phyloP scores from a whole-genome alignment of 495 filamentous ascomycete species.

The Staphylotrichum longicolle region DNA sequence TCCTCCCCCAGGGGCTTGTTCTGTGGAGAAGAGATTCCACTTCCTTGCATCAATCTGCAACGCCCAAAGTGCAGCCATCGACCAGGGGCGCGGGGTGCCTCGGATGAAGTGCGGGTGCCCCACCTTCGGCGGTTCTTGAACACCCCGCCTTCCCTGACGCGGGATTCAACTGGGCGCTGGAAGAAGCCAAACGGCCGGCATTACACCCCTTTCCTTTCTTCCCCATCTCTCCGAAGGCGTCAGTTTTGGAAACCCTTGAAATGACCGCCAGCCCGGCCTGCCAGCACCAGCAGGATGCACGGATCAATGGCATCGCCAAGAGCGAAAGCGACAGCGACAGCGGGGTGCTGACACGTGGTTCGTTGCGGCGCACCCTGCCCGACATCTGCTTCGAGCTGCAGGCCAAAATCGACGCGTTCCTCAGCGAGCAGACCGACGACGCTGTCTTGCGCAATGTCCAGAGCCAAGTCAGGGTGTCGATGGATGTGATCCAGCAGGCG shows the following conservation, averaged over 20 bases:
- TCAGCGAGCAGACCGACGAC: constrained; percentile 54
- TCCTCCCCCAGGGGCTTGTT: too few species aligned
- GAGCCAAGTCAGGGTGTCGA: constrained; percentile 64
- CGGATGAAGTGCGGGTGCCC: too few species aligned
- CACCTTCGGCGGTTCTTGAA: too few species aligned
- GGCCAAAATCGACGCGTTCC: constrained; percentile 63
- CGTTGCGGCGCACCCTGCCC: constrained; percentile 23
- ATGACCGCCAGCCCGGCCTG: constrained; percentile 4
- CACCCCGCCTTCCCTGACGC: too few species aligned
- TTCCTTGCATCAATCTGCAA: too few species aligned
- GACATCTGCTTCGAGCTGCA: constrained; percentile 50
- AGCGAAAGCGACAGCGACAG: background rate
- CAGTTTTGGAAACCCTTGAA: background rate
- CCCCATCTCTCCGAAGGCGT: too few species aligned
- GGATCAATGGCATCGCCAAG: constrained; percentile 14
- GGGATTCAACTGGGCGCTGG: too few species aligned
- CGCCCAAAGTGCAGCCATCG: too few species aligned
- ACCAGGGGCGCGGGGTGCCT: too few species aligned
- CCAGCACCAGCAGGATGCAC: constrained; percentile 2
- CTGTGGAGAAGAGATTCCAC: too few species aligned
- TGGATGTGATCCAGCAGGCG: constrained; percentile 70
- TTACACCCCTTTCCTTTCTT: too few species aligned
- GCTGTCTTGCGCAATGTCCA: constrained; percentile 65
- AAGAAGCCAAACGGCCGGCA: too few species aligned
- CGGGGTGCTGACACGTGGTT: background rate